Conservation (phyloP, 768 basidiomycete genomes). For the Rhizopogon rudus region DNA sequence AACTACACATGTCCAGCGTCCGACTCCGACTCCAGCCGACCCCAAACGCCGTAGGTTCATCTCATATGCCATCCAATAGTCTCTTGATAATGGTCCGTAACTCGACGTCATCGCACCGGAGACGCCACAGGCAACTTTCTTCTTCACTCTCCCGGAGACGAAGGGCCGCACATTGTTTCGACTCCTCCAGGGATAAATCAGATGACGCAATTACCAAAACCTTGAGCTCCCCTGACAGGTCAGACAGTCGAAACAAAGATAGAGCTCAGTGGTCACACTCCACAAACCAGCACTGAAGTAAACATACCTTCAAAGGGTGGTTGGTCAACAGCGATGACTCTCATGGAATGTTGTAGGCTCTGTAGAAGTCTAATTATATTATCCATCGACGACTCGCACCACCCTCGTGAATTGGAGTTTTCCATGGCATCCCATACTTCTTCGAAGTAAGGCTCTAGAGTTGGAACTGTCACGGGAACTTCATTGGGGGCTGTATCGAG, state of each 20-base stretch:
- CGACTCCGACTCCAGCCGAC: no score
- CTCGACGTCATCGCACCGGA: constrained; percentile 47
- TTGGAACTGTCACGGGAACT: constrained; percentile 30
- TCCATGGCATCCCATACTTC: constrained; percentile 51
- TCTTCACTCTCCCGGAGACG: constrained; percentile 63
- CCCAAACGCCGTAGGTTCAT: background rate
- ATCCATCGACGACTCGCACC: constrained; percentile 59
- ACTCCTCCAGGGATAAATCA: background rate
- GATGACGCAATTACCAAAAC: constrained; percentile 37
- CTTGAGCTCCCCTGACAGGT: constrained; percentile 69
- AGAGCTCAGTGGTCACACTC: background rate
- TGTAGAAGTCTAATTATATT: constrained; percentile 51
- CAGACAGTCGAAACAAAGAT: constrained; percentile 3
- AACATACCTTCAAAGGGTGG: constrained; percentile 57
- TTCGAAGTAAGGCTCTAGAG: constrained; percentile 43
- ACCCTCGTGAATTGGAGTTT: constrained; percentile 50
- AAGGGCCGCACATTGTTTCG: constrained; percentile 32
- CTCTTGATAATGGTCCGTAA: constrained; percentile 42
- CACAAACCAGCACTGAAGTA: background rate
- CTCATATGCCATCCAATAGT: constrained; percentile 25
- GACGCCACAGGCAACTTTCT: constrained; percentile 66
- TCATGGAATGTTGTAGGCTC: constrained; percentile 38
- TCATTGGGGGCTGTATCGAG: constrained; percentile 68
- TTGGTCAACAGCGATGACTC: constrained; percentile 48
- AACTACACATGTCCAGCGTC: background rate